Evolutionary conservation across 441 rosid genomes (phyloP).

Genomic region (Adansonia madagascariensis): DNA sequence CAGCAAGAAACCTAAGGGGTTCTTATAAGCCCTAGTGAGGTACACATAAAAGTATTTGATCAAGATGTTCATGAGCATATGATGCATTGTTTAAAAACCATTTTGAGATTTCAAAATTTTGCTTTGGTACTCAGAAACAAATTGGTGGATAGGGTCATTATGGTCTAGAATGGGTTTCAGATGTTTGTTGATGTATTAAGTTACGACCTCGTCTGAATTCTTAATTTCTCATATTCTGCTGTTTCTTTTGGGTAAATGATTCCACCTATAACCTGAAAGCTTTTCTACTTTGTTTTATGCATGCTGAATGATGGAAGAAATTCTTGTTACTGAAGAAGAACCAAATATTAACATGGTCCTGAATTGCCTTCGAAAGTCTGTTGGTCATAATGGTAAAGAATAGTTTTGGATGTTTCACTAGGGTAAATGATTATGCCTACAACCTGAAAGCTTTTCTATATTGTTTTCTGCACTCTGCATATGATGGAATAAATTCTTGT

Average conservation of each 20-base stretch:
- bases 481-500: constrained; percentile 1
- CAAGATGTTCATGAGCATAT: background rate
- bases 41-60: background rate
- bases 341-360: background rate
- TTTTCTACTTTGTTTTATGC: constrained; percentile 12
- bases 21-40: background rate
- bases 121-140: background rate
- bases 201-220: constrained; percentile 1
- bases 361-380: no score
- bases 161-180: background rate
- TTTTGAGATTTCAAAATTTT: constrained; percentile 2
- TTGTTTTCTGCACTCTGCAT: background rate
- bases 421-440: background rate
- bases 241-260: background rate
- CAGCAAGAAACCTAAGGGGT: background rate
- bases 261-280: background rate
- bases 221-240: background rate
- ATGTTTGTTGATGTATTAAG: constrained; percentile 4
- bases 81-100: background rate
- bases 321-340: constrained; percentile 6
- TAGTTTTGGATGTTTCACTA: background rate
- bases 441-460: background rate
- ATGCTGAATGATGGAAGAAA: background rate
- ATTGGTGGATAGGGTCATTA: background rate
- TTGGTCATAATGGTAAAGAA: no score